Conservation (phyloP, 768 basidiomycete species). For the Tylopilus rubrobrunneus region DNA sequence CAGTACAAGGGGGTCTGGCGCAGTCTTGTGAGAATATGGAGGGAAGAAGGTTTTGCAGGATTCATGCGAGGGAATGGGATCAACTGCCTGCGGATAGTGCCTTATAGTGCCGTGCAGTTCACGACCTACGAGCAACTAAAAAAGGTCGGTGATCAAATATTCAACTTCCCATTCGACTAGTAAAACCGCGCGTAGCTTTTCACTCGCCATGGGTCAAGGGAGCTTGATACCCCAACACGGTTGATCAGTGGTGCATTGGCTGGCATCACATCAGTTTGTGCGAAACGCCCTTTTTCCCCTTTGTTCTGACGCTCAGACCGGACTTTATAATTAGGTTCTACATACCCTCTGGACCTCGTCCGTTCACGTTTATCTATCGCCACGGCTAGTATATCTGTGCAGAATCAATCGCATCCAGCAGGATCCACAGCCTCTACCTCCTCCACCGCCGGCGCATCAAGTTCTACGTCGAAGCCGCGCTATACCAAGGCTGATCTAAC, state of each 20-base stretch:
- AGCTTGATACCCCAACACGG: slow-evolving; percentile 86
- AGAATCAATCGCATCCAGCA: slow-evolving; percentile 20
- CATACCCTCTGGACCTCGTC: slow-evolving; percentile 93
- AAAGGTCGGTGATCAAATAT: slow-evolving; percentile 46
- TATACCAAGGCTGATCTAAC: slow-evolving; percentile 57
- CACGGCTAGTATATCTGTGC: slow-evolving; percentile 67
- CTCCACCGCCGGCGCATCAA: slow-evolving; percentile 43
- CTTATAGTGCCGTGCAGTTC: slow-evolving; percentile 87
- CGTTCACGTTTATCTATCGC: slow-evolving; percentile 91
- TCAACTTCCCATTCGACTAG: slow-evolving; percentile 11
- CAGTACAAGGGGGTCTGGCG: slow-evolving; percentile 85
- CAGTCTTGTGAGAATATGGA: slow-evolving; percentile 81
- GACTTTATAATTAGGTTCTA: slow-evolving; percentile 61
- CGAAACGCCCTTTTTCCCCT: slow-evolving; percentile 30
- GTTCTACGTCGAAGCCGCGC: slow-evolving; percentile 25
- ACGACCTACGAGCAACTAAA: slow-evolving; percentile 90
- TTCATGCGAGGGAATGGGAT: slow-evolving; percentile 94
- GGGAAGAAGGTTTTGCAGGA: slow-evolving; percentile 88
- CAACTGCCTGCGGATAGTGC: slow-evolving; percentile 90
- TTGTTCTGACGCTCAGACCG: slow-evolving; percentile 8
- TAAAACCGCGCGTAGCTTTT: slow-evolving; percentile 54
- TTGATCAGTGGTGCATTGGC: slow-evolving; percentile 86
- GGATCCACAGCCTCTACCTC: slow-evolving; percentile 25
- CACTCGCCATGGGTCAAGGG: slow-evolving; percentile 59
- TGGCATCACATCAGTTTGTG: slow-evolving; percentile 92